Evolutionary conservation across 2,329 filamentous ascomycete species (phyloP).

Genomic region (Fusarium sp.): DNA sequence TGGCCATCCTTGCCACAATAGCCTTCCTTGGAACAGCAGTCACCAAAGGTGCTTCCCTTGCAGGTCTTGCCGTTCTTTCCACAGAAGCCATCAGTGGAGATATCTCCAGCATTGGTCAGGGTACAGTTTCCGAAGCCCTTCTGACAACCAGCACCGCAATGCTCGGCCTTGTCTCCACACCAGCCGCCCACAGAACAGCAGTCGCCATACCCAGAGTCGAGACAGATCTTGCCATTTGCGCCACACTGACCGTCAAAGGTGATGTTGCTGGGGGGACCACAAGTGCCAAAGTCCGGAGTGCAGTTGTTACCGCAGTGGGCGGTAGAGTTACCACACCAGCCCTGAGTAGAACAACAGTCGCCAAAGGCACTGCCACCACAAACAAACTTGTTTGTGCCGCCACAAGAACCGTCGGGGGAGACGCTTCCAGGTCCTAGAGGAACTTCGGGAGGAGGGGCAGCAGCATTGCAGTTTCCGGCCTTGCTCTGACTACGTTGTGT

Average conservation of each 20-base stretch:
- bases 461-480: slow-evolving; percentile 16
- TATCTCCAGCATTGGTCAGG: background rate
- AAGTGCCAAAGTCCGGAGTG: background rate
- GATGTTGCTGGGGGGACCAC: slow-evolving; percentile 4
- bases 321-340: slow-evolving; percentile 12
- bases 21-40: background rate
- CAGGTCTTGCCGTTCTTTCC: slow-evolving; percentile 9
- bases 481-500: background rate
- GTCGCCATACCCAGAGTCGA: background rate
- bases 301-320: slow-evolving; percentile 8
- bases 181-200: background rate
- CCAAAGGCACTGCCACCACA: background rate
- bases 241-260: slow-evolving; percentile 1
- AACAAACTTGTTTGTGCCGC: slow-evolving; percentile 7
- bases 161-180: background rate
- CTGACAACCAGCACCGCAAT: slow-evolving; percentile 6
- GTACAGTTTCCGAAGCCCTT: slow-evolving; percentile 2
- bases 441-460: background rate
- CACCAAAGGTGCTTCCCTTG: background rate
- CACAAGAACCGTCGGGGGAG: slow-evolving; percentile 12
- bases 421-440: slow-evolving; percentile 3
- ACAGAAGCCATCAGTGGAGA: slow-evolving; percentile 3
- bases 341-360: background rate
- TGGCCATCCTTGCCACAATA: background rate
- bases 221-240: background rate